Percentiles rank a stretch among this genome's conserved stretches.
Evolutionary conservation across 768 basidiomycete genomes (phyloP).

Genomic region (Tulasnella sp.): DNA sequence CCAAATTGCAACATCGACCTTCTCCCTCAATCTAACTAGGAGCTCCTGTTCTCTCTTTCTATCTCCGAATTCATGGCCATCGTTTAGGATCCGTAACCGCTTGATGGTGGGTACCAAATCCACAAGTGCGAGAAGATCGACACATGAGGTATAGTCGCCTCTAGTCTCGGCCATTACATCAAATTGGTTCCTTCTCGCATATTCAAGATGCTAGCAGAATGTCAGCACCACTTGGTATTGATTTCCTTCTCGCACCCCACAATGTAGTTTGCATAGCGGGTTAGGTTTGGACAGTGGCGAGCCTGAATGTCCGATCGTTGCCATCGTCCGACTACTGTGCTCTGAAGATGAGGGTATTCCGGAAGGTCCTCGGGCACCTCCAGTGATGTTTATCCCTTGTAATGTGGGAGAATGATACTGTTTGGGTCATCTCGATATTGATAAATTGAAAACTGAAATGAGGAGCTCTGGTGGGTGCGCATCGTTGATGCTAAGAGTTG

Average conservation of each 20-base stretch:
- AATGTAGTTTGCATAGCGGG: neutral
- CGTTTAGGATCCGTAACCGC: neutral
- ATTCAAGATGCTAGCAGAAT: neutral
- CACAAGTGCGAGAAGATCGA: neutral
- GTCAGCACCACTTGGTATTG: neutral
- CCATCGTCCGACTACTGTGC: neutral
- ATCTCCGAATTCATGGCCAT: neutral
- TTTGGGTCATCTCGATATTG: no score
- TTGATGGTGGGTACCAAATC: neutral
- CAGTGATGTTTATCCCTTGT: no score
- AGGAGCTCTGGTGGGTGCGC: no score
- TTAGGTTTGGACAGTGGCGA: neutral
- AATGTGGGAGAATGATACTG: no score
- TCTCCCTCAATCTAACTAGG: neutral
- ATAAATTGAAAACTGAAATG: no score
- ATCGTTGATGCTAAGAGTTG: no score
- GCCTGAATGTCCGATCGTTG: neutral
- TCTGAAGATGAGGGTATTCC: neutral
- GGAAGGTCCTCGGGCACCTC: neutral
- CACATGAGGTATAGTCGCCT: neutral
- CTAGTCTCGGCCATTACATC: neutral
- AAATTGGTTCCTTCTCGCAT: neutral
- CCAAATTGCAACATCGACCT: neutral
- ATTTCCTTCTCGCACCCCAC: neutral
- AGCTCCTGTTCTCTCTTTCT: neutral